phyloP scores from a whole-genome alignment of 73 alveolate species.

The Uronychia setigera region DNA sequence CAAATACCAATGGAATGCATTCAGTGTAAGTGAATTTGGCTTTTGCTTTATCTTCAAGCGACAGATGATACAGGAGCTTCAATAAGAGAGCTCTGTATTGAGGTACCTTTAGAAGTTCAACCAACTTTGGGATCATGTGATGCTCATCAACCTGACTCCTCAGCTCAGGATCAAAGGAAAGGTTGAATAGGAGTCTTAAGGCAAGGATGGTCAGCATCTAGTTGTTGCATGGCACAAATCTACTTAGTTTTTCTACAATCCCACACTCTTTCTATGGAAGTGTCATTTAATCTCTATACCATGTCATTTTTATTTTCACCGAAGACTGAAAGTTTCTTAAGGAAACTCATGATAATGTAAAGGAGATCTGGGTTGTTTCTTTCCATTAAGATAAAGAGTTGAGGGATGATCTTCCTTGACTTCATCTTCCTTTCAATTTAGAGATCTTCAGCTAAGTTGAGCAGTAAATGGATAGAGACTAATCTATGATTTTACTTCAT shows the following conservation, averaged over 20 bases:
- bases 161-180: conserved; percentile 91
- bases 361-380: conserved; percentile 93
- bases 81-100: conserved; percentile 91
- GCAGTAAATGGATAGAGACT: conserved; percentile 89
- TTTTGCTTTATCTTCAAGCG: conserved; percentile 93
- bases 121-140: conserved; percentile 91
- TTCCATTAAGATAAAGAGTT: conserved; percentile 85
- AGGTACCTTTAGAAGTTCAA: conserved; percentile 89
- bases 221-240: conserved; percentile 88
- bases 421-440: conserved; percentile 96
- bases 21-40: conserved; percentile 96
- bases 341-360: conserved; percentile 88
- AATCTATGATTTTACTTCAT: background rate
- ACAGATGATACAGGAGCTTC: conserved; percentile 86
- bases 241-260: conserved; percentile 87
- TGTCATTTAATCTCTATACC: conserved; percentile 25
- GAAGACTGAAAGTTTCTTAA: conserved; percentile 92
- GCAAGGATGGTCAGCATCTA: conserved; percentile 74
- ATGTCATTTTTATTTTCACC: conserved; percentile 93
- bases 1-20: conserved; percentile 77
- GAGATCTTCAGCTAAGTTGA: conserved; percentile 97
- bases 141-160: conserved; percentile 86
- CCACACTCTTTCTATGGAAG: conserved; percentile 64
- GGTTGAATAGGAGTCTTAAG: conserved; percentile 86
- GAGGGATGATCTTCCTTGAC: conserved; percentile 83